phyloP scores from a whole-genome alignment of 441 rosid genomes.

The Capsella rubella region DNA sequence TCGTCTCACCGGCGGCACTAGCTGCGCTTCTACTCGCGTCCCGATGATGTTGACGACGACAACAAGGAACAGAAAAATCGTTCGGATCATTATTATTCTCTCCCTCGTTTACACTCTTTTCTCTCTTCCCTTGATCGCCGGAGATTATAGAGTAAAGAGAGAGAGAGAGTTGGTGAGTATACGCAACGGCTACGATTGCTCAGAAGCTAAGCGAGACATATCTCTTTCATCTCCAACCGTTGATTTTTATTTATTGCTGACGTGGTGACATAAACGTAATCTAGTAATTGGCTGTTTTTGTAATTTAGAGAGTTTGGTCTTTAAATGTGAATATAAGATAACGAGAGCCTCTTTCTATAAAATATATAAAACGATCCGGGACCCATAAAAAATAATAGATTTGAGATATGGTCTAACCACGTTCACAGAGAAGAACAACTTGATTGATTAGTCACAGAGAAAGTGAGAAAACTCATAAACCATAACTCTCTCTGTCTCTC shows the following conservation, averaged over 20 bases:
- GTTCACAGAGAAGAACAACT: conserved; percentile 33
- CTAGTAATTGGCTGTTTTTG: neutral
- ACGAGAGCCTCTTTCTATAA: neutral
- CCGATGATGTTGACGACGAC: neutral
- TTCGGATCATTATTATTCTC: conserved; percentile 14
- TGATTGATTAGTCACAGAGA: conserved; percentile 18
- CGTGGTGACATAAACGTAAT: conserved; percentile 2
- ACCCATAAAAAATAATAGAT: neutral
- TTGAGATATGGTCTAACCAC: conserved; percentile 44
- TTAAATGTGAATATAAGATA: neutral
- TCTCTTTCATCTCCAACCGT: conserved; percentile 17
- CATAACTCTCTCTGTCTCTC: conserved; percentile 14
- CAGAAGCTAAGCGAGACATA: conserved; percentile 24
- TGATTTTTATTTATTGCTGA: conserved; percentile 19
- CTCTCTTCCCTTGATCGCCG: conserved; percentile 5
- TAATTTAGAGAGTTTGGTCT: neutral
- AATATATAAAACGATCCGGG: too few species aligned
- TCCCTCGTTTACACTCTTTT: conserved; percentile 11
- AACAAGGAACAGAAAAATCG: conserved; percentile 27
- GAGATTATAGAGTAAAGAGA: neutral
- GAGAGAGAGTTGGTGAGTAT: neutral
- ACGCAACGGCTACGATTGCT: conserved; percentile 39
- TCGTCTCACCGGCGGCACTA: conserved; percentile 69
- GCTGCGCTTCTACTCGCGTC: conserved; percentile 50
- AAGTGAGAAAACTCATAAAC: neutral